Percentiles rank a stretch among this genome's conserved stretches.
phyloP scores from a whole-genome alignment of 1,284 basidiomycete species.

The Naganishia albida region DNA sequence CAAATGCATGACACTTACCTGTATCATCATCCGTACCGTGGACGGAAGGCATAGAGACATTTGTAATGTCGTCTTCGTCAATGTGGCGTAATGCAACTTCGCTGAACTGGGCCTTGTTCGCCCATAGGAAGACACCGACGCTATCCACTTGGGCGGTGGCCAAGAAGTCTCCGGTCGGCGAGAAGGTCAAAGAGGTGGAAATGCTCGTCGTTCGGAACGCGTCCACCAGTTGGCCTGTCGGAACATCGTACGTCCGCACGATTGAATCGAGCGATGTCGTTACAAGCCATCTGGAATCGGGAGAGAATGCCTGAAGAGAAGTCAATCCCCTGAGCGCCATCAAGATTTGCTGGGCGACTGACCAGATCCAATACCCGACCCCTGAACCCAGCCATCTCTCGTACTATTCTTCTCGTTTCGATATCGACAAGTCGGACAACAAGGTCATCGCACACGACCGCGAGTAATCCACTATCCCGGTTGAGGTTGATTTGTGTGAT shows the following conservation, averaged over 20 bases:
- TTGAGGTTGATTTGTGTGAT: conserved; percentile 75
- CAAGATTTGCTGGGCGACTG: conserved; percentile 39
- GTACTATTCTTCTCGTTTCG: conserved; percentile 81
- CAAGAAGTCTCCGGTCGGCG: conserved; percentile 92
- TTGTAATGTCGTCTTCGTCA: conserved; percentile 70
- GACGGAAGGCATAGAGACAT: conserved; percentile 76
- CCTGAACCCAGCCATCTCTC: conserved; percentile 79
- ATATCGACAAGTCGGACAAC: conserved; percentile 84
- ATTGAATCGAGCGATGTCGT: conserved; percentile 84
- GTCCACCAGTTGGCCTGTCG: conserved; percentile 87
- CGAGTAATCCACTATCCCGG: conserved; percentile 82
- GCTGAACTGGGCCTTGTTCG: conserved; percentile 90
- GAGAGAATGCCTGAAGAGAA: conserved; percentile 73
- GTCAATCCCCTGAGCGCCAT: too few relatives aligned
- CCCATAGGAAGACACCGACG: conserved; percentile 93
- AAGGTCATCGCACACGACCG: conserved; percentile 81
- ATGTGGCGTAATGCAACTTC: conserved; percentile 81
- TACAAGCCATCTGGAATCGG: conserved; percentile 91
- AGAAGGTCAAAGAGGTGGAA: conserved; percentile 87
- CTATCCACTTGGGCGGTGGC: conserved; percentile 93
- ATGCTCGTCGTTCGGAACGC: conserved; percentile 87
- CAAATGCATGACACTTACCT: conserved; percentile 34
- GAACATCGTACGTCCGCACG: conserved; percentile 94
- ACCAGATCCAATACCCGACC: conserved; percentile 82
- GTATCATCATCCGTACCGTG: conserved; percentile 71